A percentile compares a stretch with the other conserved stretches of the same genome.
phyloP scores from a whole-genome alignment of 495 filamentous ascomycete species.

The Lophium mytilinum region DNA sequence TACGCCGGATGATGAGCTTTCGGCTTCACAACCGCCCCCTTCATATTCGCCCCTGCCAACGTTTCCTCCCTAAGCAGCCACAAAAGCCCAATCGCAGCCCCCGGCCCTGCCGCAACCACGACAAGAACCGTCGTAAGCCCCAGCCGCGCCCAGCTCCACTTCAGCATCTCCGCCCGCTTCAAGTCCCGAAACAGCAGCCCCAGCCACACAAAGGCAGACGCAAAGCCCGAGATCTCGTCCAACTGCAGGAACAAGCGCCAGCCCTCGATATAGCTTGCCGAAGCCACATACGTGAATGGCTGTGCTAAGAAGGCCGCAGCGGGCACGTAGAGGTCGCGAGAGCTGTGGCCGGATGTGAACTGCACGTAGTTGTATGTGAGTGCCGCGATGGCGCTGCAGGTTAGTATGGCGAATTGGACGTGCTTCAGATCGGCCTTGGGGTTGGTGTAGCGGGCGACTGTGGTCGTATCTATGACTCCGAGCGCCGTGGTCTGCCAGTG shows the following conservation, averaged over 20 bases:
- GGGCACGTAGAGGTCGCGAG: not conserved
- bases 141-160: slow-evolving; percentile 3
- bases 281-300: not conserved
- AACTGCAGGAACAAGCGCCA: not conserved
- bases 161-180: not conserved
- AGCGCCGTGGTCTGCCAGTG: slow-evolving; percentile 19
- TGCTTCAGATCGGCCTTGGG: not conserved
- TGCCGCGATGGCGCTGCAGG: not conserved
- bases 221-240: not conserved
- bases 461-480: not conserved
- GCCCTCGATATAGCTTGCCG: not conserved
- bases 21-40: no score
- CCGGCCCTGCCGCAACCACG: slow-evolving; percentile 26
- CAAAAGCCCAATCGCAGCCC: slow-evolving; percentile 25
- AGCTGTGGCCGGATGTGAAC: not conserved
- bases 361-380: not conserved
- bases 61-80: slow-evolving; percentile 35
- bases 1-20: no score
- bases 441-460: not conserved
- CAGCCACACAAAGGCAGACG: not conserved
- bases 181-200: not conserved
- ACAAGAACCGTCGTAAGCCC: slow-evolving; percentile 13
- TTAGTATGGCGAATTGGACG: not conserved
- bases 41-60: not conserved
- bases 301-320: no score